Percentiles rank a stretch among this genome's conserved stretches.
These are phyloP conservation scores for Calonectria honghensis DNA, from an alignment of 2,329 filamentous ascomycete genomes.

Conservation along the genomic window DNA sequence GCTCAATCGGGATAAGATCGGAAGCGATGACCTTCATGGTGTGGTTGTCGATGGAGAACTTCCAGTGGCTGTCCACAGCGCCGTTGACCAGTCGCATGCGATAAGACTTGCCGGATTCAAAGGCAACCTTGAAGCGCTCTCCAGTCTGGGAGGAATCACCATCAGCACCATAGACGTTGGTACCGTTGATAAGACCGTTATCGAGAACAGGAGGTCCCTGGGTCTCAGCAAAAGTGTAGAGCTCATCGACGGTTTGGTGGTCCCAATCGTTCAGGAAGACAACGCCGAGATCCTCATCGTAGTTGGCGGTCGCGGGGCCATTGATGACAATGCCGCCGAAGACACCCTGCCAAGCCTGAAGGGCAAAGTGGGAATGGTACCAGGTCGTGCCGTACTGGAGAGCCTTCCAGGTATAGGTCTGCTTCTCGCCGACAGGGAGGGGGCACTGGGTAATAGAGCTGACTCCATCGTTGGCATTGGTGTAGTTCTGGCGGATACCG, in stretches of 20 bases:
- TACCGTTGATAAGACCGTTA: constrained; percentile 68
- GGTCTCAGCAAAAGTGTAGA: constrained; percentile 56
- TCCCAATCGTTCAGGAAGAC: constrained; percentile 77
- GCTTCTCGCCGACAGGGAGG: constrained; percentile 68
- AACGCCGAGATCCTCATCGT: constrained; percentile 78
- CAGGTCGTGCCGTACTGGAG: constrained; percentile 73
- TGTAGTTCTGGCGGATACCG: constrained; percentile 74
- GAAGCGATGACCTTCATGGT: constrained; percentile 73
- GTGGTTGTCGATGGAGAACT: constrained; percentile 74
- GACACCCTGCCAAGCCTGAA: constrained; percentile 72
- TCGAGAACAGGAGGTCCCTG: constrained; percentile 62
- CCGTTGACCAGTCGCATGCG: constrained; percentile 69
- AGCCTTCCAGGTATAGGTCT: constrained; percentile 75
- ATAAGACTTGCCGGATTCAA: constrained; percentile 66
- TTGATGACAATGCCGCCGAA: constrained; percentile 77
- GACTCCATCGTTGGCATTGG: constrained; percentile 75
- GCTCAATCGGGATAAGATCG: constrained; percentile 75
- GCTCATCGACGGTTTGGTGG: constrained; percentile 64
- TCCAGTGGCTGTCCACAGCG: constrained; percentile 65
- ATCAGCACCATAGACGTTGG: constrained; percentile 61
- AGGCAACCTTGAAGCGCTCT: constrained; percentile 60
- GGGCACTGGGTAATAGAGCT: constrained; percentile 69
- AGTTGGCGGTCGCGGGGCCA: constrained; percentile 74
- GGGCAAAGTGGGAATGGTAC: constrained; percentile 77
- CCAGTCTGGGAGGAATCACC: constrained; percentile 54